These are phyloP conservation scores for Aspergillaceae sp. DNA, from an alignment of 2,329 filamentous ascomycete genomes.

Conservation along the genomic window DNA sequence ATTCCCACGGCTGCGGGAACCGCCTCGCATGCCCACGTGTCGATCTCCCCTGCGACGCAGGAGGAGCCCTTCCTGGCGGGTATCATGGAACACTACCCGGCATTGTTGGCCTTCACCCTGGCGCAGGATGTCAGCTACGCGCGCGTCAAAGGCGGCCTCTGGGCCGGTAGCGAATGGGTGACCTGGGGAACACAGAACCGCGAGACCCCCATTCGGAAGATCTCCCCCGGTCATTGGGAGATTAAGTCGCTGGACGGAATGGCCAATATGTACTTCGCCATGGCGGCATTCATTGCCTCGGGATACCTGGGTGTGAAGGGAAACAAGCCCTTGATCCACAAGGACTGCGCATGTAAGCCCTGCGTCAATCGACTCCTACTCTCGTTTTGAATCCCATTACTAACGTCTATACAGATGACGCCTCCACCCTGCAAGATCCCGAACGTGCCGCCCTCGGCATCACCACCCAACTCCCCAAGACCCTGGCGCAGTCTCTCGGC, in stretches of 20 bases:
- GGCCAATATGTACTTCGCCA: conserved; percentile 66
- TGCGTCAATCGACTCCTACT: background rate
- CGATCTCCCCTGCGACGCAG: conserved; percentile 48
- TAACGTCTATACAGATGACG: conserved; percentile 20
- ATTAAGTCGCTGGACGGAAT: conserved; percentile 69
- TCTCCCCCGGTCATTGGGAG: conserved; percentile 64
- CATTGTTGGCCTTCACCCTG: conserved; percentile 61
- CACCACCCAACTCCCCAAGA: conserved; percentile 26
- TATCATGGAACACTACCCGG: conserved; percentile 56
- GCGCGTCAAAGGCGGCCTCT: conserved; percentile 58
- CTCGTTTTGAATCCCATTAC: background rate
- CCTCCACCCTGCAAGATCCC: conserved; percentile 21
- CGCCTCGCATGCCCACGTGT: conserved; percentile 57
- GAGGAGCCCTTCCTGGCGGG: conserved; percentile 61
- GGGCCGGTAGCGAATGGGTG: conserved; percentile 71
- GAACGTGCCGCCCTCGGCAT: conserved; percentile 29
- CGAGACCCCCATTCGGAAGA: conserved; percentile 63
- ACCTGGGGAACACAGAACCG: conserved; percentile 76
- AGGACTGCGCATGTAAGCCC: conserved; percentile 27
- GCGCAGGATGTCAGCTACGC: conserved; percentile 60
- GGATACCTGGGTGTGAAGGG: conserved; percentile 48
- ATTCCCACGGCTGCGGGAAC: conserved; percentile 47
- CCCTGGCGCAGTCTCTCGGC: conserved; percentile 26
- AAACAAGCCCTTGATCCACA: conserved; percentile 15
- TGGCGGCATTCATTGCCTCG: conserved; percentile 53